Percentiles rank a stretch among this genome's conserved stretches.
Evolutionary conservation across 805 yeast species (phyloP).

Genomic region (Schwanniomyces sp.): DNA sequence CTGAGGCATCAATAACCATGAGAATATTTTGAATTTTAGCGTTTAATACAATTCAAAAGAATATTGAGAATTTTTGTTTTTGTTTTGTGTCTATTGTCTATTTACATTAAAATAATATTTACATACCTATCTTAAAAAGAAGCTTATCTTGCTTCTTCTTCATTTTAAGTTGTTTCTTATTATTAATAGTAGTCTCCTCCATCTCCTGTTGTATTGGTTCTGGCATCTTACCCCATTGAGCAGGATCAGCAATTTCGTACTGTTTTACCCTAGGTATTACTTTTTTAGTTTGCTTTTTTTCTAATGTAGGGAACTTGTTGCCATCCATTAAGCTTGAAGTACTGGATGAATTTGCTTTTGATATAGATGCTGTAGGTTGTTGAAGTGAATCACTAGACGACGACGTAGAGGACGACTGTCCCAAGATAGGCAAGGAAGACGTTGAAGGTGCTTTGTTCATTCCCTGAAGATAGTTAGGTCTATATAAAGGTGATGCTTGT

Average conservation of each 20-base stretch:
- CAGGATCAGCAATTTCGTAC: conserved; percentile 18
- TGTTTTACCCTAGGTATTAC: conserved; percentile 62
- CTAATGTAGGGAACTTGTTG: conserved; percentile 49
- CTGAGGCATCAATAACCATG: not conserved
- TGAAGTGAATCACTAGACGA: conserved; percentile 11
- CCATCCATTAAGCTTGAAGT: conserved; percentile 15
- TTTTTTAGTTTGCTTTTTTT: conserved; percentile 36
- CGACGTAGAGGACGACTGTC: conserved; percentile 24
- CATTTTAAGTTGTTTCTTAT: conserved; percentile 14
- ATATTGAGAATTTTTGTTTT: not conserved
- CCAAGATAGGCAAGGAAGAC: conserved; percentile 29
- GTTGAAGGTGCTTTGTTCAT: conserved; percentile 13
- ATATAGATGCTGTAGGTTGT: conserved; percentile 14
- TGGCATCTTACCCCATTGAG: conserved; percentile 18
- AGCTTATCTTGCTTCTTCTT: conserved; percentile 18
- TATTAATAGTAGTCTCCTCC: conserved; percentile 7
- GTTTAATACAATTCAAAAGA: too few species aligned
- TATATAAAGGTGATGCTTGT: conserved; percentile 20
- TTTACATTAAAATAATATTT: not conserved
- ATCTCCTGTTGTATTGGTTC: not conserved
- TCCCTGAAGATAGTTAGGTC: conserved; percentile 32
- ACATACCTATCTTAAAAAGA: conserved; percentile 6
- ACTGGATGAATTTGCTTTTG: conserved; percentile 7
- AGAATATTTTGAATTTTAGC: not conserved
- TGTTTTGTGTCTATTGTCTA: not conserved